These are phyloP conservation scores for Geotrichum klebahnii DNA, from an alignment of 1,139 yeast species.

Conservation along the genomic window DNA sequence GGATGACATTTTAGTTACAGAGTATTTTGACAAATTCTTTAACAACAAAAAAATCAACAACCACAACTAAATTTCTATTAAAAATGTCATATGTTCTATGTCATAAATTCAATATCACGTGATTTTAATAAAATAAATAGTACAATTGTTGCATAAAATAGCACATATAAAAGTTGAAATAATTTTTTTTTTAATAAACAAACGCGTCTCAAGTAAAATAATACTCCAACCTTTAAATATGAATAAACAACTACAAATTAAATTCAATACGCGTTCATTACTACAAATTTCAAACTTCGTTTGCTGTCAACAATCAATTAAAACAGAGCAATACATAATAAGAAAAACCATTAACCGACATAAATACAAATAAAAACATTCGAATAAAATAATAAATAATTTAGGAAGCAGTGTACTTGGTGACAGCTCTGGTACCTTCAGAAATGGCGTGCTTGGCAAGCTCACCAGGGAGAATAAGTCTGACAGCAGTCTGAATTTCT, in stretches of 20 bases:
- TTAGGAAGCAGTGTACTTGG: constrained; percentile 83
- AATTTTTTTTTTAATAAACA: no score
- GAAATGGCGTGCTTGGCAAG: constrained; percentile 98
- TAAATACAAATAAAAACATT: constrained; percentile 7
- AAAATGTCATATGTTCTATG: no score
- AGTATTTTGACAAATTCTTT: no score
- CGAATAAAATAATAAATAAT: constrained; percentile 3
- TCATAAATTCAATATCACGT: no score
- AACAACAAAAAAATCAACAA: no score
- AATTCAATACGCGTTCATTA: no score
- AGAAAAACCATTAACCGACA: constrained; percentile 10
- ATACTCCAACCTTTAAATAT: background rate
- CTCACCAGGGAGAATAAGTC: constrained; percentile 99
- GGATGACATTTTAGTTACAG: no score
- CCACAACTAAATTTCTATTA: no score
- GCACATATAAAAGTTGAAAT: no score
- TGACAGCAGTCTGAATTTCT: constrained; percentile 98
- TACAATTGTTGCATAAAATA: no score
- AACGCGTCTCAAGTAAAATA: background rate
- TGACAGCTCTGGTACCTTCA: constrained; percentile 99
- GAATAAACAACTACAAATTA: background rate
- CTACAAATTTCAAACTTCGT: background rate
- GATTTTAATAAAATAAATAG: no score
- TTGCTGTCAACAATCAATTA: constrained; percentile 1
- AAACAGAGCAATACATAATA: background rate